Conservation (phyloP, 208 protist genomes). For the Naegleria fowleri region DNA sequence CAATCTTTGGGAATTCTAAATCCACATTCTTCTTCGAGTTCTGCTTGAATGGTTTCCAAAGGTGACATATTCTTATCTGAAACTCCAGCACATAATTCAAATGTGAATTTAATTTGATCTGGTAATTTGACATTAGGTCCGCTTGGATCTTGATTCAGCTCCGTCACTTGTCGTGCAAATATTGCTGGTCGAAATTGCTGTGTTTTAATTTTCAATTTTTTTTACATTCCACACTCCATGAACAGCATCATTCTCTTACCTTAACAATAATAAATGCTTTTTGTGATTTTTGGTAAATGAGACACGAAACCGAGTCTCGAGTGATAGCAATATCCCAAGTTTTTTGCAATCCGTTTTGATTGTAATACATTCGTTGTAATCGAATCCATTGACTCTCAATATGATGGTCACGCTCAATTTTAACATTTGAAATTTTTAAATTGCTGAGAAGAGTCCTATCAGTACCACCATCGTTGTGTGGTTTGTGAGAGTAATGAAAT, state of each 20-base stretch:
- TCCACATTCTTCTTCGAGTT: conserved; percentile 13
- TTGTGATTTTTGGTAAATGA: neutral
- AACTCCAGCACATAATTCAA: neutral
- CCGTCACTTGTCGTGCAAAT: neutral
- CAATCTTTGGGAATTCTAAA: neutral
- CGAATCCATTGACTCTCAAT: neutral
- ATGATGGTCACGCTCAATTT: neutral
- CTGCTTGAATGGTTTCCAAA: neutral
- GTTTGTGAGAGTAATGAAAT: too few relatives aligned
- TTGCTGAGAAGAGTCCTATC: too few relatives aligned
- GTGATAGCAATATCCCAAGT: neutral
- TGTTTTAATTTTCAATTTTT: too few relatives aligned
- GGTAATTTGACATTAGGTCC: neutral
- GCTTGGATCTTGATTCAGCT: neutral
- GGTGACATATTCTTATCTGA: neutral
- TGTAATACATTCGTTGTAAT: neutral
- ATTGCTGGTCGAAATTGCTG: neutral
- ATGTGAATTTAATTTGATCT: neutral
- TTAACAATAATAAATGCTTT: neutral
- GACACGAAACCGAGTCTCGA: neutral
- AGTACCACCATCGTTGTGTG: too few relatives aligned
- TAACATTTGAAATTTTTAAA: neutral
- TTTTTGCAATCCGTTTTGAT: neutral
- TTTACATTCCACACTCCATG: too few relatives aligned
- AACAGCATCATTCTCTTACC: too few relatives aligned